phyloP scores from a whole-genome alignment of 805 yeast species.

The Saccharomyces jurei region DNA sequence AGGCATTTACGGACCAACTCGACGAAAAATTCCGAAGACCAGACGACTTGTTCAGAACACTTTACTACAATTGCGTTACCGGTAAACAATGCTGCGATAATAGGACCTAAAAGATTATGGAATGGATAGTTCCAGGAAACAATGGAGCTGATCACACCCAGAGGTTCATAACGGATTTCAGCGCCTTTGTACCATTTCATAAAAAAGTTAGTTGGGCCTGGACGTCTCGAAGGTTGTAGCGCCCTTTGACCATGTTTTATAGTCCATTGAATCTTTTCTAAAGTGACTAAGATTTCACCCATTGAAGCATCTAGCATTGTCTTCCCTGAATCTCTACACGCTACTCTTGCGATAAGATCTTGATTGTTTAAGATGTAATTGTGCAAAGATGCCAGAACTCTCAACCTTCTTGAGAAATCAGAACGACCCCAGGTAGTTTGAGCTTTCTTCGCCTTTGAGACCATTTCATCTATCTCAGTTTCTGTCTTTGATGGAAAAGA shows the following conservation, averaged over 20 bases:
- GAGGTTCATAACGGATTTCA: slow-evolving; percentile 87
- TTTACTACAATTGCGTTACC: slow-evolving; percentile 89
- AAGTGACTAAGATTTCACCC: slow-evolving; percentile 93
- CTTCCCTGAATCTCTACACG: slow-evolving; percentile 95
- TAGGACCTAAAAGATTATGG: slow-evolving; percentile 89
- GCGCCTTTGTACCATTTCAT: slow-evolving; percentile 82
- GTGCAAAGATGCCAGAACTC: slow-evolving; percentile 61
- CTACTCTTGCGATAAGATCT: slow-evolving; percentile 78
- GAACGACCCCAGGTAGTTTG: slow-evolving; percentile 34
- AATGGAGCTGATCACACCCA: slow-evolving; percentile 78
- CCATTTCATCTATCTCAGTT: slow-evolving; percentile 61
- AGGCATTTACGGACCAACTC: slow-evolving; percentile 65
- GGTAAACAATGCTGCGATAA: slow-evolving; percentile 78
- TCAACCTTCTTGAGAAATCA: slow-evolving; percentile 56
- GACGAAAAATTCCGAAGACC: slow-evolving; percentile 82
- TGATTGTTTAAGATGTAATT: slow-evolving; percentile 74
- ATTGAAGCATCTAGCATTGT: slow-evolving; percentile 91
- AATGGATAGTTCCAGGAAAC: slow-evolving; percentile 98
- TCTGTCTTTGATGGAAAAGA: slow-evolving; percentile 54
- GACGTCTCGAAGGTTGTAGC: slow-evolving; percentile 61
- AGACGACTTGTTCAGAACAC: slow-evolving; percentile 91
- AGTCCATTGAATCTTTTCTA: slow-evolving; percentile 89
- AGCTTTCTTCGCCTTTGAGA: slow-evolving; percentile 34
- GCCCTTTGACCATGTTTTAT: slow-evolving; percentile 72
- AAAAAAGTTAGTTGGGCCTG: slow-evolving; percentile 80